Conservation (phyloP, 441 rosid species). For the Dalechampia spathulata region DNA sequence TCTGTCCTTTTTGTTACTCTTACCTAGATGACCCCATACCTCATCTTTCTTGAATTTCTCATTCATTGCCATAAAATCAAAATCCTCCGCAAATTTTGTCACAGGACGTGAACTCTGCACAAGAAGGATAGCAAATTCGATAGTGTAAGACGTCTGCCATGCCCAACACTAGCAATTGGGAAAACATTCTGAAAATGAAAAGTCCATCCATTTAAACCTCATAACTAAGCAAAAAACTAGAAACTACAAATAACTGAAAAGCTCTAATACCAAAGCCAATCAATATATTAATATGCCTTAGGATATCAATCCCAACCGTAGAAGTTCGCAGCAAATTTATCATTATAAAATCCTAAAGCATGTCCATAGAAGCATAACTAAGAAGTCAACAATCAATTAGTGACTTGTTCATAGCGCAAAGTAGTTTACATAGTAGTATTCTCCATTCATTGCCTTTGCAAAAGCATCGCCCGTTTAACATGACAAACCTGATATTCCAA, state of each 20-base stretch:
- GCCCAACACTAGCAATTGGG: background rate
- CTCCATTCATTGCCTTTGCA: background rate
- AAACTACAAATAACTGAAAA: background rate
- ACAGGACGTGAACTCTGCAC: slow-evolving; percentile 55
- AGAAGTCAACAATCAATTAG: background rate
- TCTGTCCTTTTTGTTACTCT: slow-evolving; percentile 46
- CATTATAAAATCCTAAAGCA: background rate
- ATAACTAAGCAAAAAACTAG: too few species aligned
- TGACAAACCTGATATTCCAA: too few species aligned
- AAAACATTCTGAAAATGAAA: background rate
- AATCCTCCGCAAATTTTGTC: slow-evolving; percentile 75
- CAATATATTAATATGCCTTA: too few species aligned
- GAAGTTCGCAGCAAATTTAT: background rate
- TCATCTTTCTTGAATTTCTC: slow-evolving; percentile 95
- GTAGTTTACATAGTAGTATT: background rate
- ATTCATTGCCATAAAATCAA: slow-evolving; percentile 87
- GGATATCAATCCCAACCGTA: background rate
- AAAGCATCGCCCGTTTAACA: background rate
- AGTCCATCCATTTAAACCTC: background rate
- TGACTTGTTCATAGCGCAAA: background rate
- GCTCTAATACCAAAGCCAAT: background rate
- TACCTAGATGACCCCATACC: slow-evolving; percentile 94
- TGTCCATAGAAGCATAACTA: background rate
- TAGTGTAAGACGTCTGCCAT: background rate
- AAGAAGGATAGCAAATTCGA: background rate